Base-by-base conservation (phyloP, 495 filamentous ascomycete species). In the Hypoxylon lenormandii region DNA sequence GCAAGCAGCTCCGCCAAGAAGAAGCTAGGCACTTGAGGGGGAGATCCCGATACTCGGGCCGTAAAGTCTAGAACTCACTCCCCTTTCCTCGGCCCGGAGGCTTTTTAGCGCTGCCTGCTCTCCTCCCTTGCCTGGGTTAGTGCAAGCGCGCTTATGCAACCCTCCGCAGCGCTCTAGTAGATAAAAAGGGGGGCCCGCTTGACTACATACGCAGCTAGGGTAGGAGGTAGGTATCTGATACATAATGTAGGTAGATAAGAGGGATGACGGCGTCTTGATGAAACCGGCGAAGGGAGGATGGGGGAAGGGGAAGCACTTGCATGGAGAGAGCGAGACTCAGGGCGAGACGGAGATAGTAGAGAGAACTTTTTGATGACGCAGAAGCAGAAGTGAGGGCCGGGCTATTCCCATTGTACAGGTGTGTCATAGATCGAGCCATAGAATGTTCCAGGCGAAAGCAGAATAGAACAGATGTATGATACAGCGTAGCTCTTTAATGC, bases 1-100 rank as follows among this genome's bases (percentile, higher is more conserved):
- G 30, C 6, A 33, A 33, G 30, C 30, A 8, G 10, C 23, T 26
- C 23, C 23, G 23, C 23, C 5, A n/a, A n/a, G n/a, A n/a, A n/a
- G n/a, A n/a, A n/a, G n/a, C n/a, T n/a, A n/a, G n/a, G 2, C 30
- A 33, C 4, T 33, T 11, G 30, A 33, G 1, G 30, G 7, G 30
- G 10, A 33, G 5, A 33, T 33, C 30, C 30, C 54, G 58, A 47
- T 18, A 38, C 11, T 53, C 59, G 59, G 59, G 38, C 59, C 59
- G 59, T 62, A 28, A n/a, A n/a, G 28, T 13, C n/a, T 40, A 36
- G n/a, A 11, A n/a, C n/a, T n/a, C n/a, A n/a, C n/a, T 36, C 33
- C 12, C 15, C 28, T 16, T 3, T 33, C 28, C 40, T 53, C 59
- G 59, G 59, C 49, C 49, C 59, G 59, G 33, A 12, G 4, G 4